A percentile compares a stretch with the other conserved stretches of the same genome.
These are phyloP conservation scores for Sapria himalayana DNA, from an alignment of 345 rosid species.

Conservation along the genomic window DNA sequence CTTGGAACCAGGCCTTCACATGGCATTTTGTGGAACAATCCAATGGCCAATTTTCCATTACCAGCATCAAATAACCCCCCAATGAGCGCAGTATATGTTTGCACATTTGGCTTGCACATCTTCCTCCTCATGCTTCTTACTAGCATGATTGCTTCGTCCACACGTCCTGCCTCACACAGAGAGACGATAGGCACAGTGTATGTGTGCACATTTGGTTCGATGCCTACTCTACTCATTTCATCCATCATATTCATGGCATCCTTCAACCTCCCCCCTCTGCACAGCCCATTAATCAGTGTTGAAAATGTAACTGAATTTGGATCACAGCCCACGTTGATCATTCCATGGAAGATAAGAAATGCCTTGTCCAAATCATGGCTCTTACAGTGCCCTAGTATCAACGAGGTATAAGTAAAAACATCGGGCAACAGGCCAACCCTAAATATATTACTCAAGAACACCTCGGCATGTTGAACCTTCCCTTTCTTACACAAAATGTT, in stretches of 20 bases:
- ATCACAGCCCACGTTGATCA: constrained; percentile 33
- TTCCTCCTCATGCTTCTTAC: constrained; percentile 21
- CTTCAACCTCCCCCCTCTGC: constrained; percentile 26
- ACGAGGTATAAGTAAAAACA: constrained; percentile 31
- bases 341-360: constrained; percentile 26
- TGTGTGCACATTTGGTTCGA: constrained; percentile 28
- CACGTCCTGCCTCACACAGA: constrained; percentile 30
- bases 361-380: constrained; percentile 25
- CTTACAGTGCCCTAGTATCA: constrained; percentile 52
- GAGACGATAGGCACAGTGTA: constrained; percentile 32
- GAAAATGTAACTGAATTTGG: constrained; percentile 44
- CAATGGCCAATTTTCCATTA: constrained; percentile 29
- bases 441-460: constrained; percentile 24
- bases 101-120: constrained; percentile 31
- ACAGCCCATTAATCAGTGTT: constrained; percentile 33
- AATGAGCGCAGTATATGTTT: constrained; percentile 37
- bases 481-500: constrained; percentile 36
- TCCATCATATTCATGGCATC: constrained; percentile 33
- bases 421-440: constrained; percentile 28
- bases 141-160: constrained; percentile 28
- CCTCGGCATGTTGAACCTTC: constrained; percentile 26
- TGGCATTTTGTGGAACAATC: constrained; percentile 39
- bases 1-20: constrained; percentile 26
- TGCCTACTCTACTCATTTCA: constrained; percentile 32
- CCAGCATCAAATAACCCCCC: constrained; percentile 24